phyloP scores from a whole-genome alignment of 179 eudicot genomes.

The Silene coronaria region DNA sequence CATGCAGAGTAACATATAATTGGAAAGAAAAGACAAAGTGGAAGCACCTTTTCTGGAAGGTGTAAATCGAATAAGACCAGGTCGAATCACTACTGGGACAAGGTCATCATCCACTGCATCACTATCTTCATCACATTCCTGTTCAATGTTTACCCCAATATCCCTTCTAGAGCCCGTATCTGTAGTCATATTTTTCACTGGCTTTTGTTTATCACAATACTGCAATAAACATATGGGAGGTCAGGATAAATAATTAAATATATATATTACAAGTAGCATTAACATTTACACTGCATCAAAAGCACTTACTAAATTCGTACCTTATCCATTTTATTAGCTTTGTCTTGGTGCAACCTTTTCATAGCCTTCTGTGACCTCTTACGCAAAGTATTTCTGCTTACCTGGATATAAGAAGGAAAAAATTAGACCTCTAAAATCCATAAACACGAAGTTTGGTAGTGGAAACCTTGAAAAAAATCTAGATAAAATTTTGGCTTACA shows the following conservation, averaged over 20 bases:
- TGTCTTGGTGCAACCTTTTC: conserved; percentile 10
- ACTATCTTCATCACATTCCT: conserved; percentile 31
- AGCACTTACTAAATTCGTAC: conserved; percentile 13
- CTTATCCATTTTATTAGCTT: conserved; percentile 29
- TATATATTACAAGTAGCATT: no score
- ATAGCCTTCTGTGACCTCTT: conserved; percentile 42
- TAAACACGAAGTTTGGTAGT: no score
- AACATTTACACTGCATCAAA: no score
- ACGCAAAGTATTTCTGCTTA: conserved; percentile 49
- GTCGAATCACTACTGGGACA: conserved; percentile 64
- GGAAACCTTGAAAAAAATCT: background rate
- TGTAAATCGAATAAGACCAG: conserved; percentile 82
- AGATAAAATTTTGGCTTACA: background rate
- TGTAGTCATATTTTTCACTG: conserved; percentile 11
- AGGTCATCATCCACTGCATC: conserved; percentile 42
- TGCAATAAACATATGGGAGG: background rate
- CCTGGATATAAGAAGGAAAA: conserved; percentile 18
- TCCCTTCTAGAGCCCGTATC: conserved; percentile 16
- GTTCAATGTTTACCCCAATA: conserved; percentile 1
- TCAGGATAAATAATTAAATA: background rate
- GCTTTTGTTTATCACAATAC: conserved; percentile 15
- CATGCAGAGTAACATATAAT: background rate
- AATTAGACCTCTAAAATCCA: background rate
- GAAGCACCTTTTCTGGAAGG: conserved; percentile 47
- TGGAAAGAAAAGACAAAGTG: conserved; percentile 12